Conservation (phyloP, 202 grass and related monocot genomes). For the Cymbopogon flexuosus region DNA sequence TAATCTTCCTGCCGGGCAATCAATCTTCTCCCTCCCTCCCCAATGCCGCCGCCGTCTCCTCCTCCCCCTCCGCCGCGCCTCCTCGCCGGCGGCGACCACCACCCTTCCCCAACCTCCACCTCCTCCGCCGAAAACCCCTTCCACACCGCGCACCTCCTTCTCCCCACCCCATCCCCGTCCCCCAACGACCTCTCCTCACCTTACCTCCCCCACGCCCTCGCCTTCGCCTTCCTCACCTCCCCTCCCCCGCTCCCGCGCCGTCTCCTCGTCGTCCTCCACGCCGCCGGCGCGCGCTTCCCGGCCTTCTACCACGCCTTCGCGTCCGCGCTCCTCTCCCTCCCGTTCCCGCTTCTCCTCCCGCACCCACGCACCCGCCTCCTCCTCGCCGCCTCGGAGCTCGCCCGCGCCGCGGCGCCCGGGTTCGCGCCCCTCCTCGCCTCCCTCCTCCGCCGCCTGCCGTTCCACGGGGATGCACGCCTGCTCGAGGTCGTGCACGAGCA, state of each 20-base stretch:
- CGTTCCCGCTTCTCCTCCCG: constrained; percentile 30
- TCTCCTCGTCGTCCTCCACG: constrained; percentile 28
- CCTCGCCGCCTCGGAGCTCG: constrained; percentile 29
- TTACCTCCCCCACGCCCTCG: constrained; percentile 29
- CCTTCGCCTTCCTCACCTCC: constrained; percentile 37
- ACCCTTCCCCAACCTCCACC: constrained; percentile 15
- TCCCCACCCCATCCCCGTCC: constrained; percentile 8
- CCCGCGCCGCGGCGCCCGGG: constrained; percentile 29
- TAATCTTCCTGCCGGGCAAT: background rate
- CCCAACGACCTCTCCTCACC: constrained; percentile 32
- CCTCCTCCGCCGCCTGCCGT: constrained; percentile 33
- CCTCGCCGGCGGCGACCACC: constrained; percentile 40
- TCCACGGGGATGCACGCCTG: constrained; percentile 28
- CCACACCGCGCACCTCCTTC: constrained; percentile 27
- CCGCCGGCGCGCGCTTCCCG: constrained; percentile 23
- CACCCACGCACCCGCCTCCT: constrained; percentile 35
- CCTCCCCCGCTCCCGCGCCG: constrained; percentile 13
- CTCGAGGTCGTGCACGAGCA: constrained; percentile 9
- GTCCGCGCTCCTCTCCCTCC: constrained; percentile 32
- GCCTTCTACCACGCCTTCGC: constrained; percentile 34
- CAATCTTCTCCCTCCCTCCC: background rate
- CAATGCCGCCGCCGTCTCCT: background rate
- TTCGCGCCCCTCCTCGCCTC: constrained; percentile 22
- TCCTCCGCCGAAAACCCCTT: constrained; percentile 25
- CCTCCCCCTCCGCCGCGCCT: background rate